phyloP scores from a whole-genome alignment of 495 filamentous ascomycete genomes.

The Aspergillus panamensis region DNA sequence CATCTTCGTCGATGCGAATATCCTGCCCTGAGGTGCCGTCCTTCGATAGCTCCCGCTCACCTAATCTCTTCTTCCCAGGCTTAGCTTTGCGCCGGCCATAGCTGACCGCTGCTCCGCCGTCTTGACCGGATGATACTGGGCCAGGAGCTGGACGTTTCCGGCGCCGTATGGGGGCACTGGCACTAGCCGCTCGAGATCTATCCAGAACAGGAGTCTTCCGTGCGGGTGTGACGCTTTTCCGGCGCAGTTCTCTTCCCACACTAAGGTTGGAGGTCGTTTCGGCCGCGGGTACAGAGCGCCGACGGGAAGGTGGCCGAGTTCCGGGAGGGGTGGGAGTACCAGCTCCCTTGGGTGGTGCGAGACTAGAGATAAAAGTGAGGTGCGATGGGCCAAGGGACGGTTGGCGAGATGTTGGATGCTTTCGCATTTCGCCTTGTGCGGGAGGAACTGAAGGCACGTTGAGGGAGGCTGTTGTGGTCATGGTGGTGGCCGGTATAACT shows the following conservation, averaged over 20 bases:
- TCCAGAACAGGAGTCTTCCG: constrained; percentile 53
- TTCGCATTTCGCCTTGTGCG: constrained; percentile 19
- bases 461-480: constrained; percentile 6
- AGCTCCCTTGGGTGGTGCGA: constrained; percentile 10
- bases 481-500: constrained; percentile 30
- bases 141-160: constrained; percentile 75
- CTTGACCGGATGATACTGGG: constrained; percentile 61
- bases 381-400: constrained; percentile 25
- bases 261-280: constrained; percentile 25
- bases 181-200: constrained; percentile 43
- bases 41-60: constrained; percentile 25
- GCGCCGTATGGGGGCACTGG: constrained; percentile 46
- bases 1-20: constrained; percentile 46
- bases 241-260: constrained; percentile 40
- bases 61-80: constrained; percentile 55
- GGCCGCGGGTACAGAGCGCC: constrained; percentile 40
- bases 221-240: constrained; percentile 46
- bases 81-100: constrained; percentile 79
- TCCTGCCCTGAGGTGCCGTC: constrained; percentile 27
- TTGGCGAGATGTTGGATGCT: constrained; percentile 28
- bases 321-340: constrained; percentile 34
- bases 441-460: constrained; percentile 7
- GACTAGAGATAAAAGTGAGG: neutral
- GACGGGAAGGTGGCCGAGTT: constrained; percentile 43
- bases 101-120: constrained; percentile 70